Conservation (phyloP, 2,329 filamentous ascomycete genomes). For the Paraphoma sp. region DNA sequence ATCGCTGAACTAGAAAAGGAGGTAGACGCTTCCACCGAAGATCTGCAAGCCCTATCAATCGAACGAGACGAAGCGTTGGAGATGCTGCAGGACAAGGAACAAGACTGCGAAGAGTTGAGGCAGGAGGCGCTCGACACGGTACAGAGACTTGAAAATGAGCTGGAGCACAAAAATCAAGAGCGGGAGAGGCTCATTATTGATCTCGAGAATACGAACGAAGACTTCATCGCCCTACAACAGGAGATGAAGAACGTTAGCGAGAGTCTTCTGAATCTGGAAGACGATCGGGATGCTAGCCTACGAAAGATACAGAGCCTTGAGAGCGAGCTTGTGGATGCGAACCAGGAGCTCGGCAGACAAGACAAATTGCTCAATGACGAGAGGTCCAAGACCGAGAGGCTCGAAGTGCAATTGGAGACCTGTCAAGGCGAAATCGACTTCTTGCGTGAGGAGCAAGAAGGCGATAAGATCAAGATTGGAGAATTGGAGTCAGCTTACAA, state of each 20-base stretch:
- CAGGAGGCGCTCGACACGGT: constrained; percentile 67
- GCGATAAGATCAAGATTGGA: constrained; percentile 96
- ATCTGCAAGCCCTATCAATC: constrained; percentile 77
- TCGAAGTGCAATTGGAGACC: constrained; percentile 91
- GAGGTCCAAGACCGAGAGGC: constrained; percentile 84
- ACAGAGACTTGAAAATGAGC: constrained; percentile 65
- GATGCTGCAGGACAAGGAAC: constrained; percentile 70
- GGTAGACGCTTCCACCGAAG: constrained; percentile 77
- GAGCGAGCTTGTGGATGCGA: constrained; percentile 80
- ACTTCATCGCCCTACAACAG: constrained; percentile 87
- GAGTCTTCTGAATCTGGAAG: constrained; percentile 83
- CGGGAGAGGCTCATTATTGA: constrained; percentile 74
- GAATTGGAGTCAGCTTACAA: constrained; percentile 86
- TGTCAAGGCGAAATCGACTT: constrained; percentile 93
- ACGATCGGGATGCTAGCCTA: constrained; percentile 82
- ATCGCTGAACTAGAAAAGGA: constrained; percentile 79
- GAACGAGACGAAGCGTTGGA: constrained; percentile 87
- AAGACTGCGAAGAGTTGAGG: constrained; percentile 59
- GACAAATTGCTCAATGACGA: constrained; percentile 84
- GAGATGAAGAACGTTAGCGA: constrained; percentile 95
- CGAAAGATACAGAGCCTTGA: constrained; percentile 83
- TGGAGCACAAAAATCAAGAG: constrained; percentile 75
- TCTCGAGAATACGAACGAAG: constrained; percentile 78
- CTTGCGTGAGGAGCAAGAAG: constrained; percentile 93
- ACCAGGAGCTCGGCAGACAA: constrained; percentile 83